These are phyloP conservation scores for Tetracladium setigerum DNA, from an alignment of 495 filamentous ascomycete genomes.

Conservation along the genomic window DNA sequence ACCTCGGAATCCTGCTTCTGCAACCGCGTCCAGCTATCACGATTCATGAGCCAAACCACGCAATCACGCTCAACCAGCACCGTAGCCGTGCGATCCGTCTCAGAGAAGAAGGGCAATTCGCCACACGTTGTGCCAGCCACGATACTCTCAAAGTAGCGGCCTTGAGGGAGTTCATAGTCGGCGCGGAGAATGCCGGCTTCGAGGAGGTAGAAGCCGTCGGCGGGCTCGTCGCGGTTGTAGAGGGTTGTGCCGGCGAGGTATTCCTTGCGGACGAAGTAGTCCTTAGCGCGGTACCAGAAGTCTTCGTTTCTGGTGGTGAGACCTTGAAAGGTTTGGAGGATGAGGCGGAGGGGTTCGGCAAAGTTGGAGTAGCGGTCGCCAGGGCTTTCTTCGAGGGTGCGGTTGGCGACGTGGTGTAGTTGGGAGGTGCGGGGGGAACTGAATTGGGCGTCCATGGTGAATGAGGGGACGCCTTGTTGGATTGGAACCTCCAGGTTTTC, in stretches of 20 bases:
- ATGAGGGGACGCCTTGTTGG: conserved; percentile 12
- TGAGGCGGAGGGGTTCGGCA: conserved; percentile 80
- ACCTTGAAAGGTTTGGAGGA: conserved; percentile 87
- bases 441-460: conserved; percentile 44
- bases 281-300: conserved; percentile 78
- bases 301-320: conserved; percentile 79
- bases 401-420: conserved; percentile 69
- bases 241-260: conserved; percentile 63
- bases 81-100: conserved; percentile 78
- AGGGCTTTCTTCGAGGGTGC: conserved; percentile 48
- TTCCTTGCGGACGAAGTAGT: conserved; percentile 62
- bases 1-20: conserved; percentile 64
- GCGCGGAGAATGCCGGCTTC: conserved; percentile 82
- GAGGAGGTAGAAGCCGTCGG: conserved; percentile 82
- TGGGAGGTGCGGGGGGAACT: conserved; percentile 73
- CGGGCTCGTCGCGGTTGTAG: conserved; percentile 62
- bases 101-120: conserved; percentile 91
- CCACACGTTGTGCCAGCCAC: conserved; percentile 93
- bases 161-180: conserved; percentile 86
- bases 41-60: conserved; percentile 73
- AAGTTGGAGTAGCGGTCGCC: conserved; percentile 66
- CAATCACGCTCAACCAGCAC: conserved; percentile 75
- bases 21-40: conserved; percentile 59
- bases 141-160: conserved; percentile 81
- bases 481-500: conserved; percentile 47